Evolutionary conservation across 2,329 filamentous ascomycete species (phyloP), one percentile per base, ranked within the genome.

Genomic region (Knufia fluminis): DNA sequence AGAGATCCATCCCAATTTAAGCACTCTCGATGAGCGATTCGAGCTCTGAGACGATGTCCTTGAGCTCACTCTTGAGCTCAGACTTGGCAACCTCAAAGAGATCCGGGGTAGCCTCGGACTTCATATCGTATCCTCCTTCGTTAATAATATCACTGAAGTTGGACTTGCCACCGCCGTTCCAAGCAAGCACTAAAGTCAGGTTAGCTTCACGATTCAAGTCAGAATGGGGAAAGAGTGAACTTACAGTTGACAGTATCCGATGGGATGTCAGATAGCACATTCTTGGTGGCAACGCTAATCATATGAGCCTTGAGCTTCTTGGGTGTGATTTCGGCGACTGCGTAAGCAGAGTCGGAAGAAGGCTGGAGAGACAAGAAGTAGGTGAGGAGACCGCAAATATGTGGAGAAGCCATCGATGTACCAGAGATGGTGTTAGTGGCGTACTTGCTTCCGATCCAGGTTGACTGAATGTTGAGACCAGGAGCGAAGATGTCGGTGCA

Each of bases 401-500:
- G 92, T 61, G 92, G 92, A 55, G 92, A 97, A 55, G 92, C 92
- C 92, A 98, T 98, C 49, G 92, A 98, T 59, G 92, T 98, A 69
- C 92, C 92, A 36, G 91, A 97, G 75, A 98, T 98, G 73, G 88
- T 96, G 83, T 98, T 98, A 75, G 88, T 81, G 64, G 92, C 91
- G 64, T 91, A 83, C 71, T 92, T 86, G 80, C 85, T 91, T 67
- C 94, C 92, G 63, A 94, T 95, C 92, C 92, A 98, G 68, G 92
- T 97, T 58, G 92, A 98, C 62, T 87, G 80, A 63, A 98, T 95
- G 83, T 89, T 95, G 64, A 96, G 79, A 65, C 92, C 92, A 54
- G 92, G 92, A 56, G 90, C 92, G 64, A 98, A 98, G 78, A 98
- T 95, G 72, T 98, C 92, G 68, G 91, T 95, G 80, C 92, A 98